A percentile compares a stretch with the other conserved stretches of the same genome.
Evolutionary conservation across 345 rosid genomes (phyloP).

Genomic region (Camelina sativa): DNA sequence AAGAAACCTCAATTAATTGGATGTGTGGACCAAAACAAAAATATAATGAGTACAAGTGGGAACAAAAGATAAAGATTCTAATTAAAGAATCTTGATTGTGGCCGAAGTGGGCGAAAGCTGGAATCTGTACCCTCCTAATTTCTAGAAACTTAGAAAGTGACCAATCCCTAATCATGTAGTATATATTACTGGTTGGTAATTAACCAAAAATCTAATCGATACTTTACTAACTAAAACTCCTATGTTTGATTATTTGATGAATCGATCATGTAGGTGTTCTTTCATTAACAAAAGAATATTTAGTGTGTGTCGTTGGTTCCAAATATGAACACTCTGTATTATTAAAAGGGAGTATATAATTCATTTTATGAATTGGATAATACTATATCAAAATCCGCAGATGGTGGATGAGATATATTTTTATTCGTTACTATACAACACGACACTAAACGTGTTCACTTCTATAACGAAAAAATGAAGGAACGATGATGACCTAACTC

Average conservation of each 20-base stretch:
- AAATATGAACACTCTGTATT: conserved; percentile 8
- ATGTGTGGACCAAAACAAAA: conserved; percentile 30
- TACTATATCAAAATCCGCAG: not conserved
- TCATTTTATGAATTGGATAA: not conserved
- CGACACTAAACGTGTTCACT: not conserved
- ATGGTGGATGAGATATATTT: conserved; percentile 13
- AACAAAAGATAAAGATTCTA: conserved; percentile 40
- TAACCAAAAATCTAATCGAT: not conserved
- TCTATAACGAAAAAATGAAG: not conserved
- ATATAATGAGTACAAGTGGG: conserved; percentile 34
- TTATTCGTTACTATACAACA: not conserved
- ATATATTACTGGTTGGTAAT: not conserved
- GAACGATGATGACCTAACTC: not conserved
- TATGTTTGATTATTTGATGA: not conserved
- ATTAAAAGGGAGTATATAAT: not conserved
- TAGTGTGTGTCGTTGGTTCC: conserved; percentile 14
- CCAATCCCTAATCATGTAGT: conserved; percentile 5
- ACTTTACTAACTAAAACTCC: not conserved
- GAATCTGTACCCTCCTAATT: conserved; percentile 39
- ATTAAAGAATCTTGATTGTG: conserved; percentile 18
- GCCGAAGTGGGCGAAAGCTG: conserved; percentile 60
- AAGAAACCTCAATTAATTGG: conserved; percentile 14
- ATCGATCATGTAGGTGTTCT: not conserved
- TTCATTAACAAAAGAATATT: not conserved
- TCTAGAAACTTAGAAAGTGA: conserved; percentile 36